phyloP scores from a whole-genome alignment of 2,329 filamentous ascomycete genomes.

The Rhynchosporium secalis region DNA sequence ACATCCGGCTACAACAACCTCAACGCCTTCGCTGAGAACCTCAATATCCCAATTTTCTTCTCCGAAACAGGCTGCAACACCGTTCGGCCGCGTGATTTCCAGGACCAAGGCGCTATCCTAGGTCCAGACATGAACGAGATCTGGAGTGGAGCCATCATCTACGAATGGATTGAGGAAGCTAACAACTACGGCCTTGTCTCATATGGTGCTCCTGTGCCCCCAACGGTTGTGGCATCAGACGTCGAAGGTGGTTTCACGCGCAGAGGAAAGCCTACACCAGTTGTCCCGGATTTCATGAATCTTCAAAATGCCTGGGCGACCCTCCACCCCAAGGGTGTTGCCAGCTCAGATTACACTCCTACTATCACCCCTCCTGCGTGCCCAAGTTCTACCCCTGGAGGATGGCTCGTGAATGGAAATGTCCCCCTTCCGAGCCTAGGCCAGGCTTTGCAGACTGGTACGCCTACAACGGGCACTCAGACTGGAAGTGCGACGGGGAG shows the following conservation, averaged over 20 bases:
- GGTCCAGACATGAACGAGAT: constrained; percentile 68
- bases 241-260: constrained; percentile 67
- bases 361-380: constrained; percentile 65
- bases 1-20: constrained; percentile 70
- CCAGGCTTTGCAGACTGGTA: constrained; percentile 30
- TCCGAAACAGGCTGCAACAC: constrained; percentile 85
- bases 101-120: constrained; percentile 76
- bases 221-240: constrained; percentile 53
- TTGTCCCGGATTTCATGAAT: constrained; percentile 76
- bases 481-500: constrained; percentile 31
- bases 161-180: constrained; percentile 85
- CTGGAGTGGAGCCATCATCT: constrained; percentile 78
- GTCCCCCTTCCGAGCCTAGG: constrained; percentile 61
- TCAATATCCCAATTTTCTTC: constrained; percentile 85
- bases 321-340: constrained; percentile 67
- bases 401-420: constrained; percentile 73
- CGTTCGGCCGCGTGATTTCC: constrained; percentile 60
- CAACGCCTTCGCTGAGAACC: constrained; percentile 64
- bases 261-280: constrained; percentile 70
- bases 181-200: constrained; percentile 81
- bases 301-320: constrained; percentile 75
- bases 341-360: constrained; percentile 64
- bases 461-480: constrained; percentile 38
- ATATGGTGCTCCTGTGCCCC: constrained; percentile 64
- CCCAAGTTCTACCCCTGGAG: constrained; percentile 65